These are phyloP conservation scores for Phytophthora sp. DNA, from an alignment of 352 stramenopile species.

Conservation along the genomic window DNA sequence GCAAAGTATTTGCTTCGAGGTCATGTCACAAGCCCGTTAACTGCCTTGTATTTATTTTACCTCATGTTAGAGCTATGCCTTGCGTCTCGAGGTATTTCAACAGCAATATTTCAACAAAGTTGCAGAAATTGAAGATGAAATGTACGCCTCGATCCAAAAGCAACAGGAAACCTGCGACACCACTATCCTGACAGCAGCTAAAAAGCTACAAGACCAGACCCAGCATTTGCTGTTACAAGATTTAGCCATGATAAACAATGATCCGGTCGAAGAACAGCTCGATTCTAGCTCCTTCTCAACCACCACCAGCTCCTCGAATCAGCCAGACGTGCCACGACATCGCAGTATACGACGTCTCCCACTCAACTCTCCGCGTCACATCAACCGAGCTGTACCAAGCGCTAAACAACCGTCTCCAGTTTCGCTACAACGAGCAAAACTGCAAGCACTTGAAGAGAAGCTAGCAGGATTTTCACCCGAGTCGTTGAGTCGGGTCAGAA, in stretches of 20 bases:
- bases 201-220: conserved; percentile 56
- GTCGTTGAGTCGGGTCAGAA: conserved; percentile 51
- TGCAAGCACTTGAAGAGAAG: conserved; percentile 61
- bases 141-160: conserved; percentile 53
- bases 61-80: conserved; percentile 46
- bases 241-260: conserved; percentile 12
- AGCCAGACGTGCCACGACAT: conserved; percentile 3
- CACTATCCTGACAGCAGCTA: conserved; percentile 45
- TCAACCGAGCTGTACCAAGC: not conserved
- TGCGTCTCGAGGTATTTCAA: conserved; percentile 67
- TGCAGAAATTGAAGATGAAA: conserved; percentile 58
- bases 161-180: conserved; percentile 46
- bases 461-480: conserved; percentile 57
- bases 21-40: not conserved
- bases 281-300: conserved; percentile 20
- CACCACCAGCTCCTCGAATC: conserved; percentile 21
- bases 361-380: conserved; percentile 10
- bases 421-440: conserved; percentile 56
- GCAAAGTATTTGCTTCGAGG: not conserved
- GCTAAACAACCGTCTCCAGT: conserved; percentile 46
- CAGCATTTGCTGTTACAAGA: conserved; percentile 38
- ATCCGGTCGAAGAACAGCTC: conserved; percentile 9
- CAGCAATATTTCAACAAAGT: conserved; percentile 67
- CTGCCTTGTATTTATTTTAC: not conserved
- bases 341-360: conserved; percentile 3